phyloP scores from a whole-genome alignment of 768 basidiomycete species.

The Gelatoporia subvermispora region DNA sequence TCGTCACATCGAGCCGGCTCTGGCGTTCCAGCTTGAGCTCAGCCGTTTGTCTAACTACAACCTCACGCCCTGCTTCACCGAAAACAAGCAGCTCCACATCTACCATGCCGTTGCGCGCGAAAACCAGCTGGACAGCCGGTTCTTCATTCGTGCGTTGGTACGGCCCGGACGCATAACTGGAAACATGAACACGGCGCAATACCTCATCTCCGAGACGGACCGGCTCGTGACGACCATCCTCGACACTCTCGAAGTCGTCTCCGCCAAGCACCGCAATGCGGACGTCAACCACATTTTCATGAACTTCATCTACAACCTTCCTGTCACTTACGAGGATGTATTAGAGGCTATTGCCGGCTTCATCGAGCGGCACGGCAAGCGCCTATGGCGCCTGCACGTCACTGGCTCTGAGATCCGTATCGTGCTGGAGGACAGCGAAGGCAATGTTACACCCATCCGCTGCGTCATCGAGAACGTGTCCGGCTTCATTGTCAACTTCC shows the following conservation, averaged over 20 bases:
- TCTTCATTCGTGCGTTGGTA: slow-evolving; percentile 95
- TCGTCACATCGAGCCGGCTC: slow-evolving; percentile 96
- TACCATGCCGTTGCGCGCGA: slow-evolving; percentile 94
- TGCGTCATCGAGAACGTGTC: slow-evolving; percentile 98
- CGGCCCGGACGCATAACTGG: slow-evolving; percentile 93
- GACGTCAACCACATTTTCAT: slow-evolving; percentile 99
- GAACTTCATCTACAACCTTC: slow-evolving; percentile 97
- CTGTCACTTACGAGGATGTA: slow-evolving; percentile 94
- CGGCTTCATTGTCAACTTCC: slow-evolving; percentile 97
- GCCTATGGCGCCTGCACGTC: slow-evolving; percentile 96
- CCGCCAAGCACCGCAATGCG: slow-evolving; percentile 82
- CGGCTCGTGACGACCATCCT: slow-evolving; percentile 90
- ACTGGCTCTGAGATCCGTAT: slow-evolving; percentile 97
- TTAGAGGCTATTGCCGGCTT: slow-evolving; percentile 97
- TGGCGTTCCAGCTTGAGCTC: slow-evolving; percentile 97
- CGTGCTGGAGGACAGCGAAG: slow-evolving; percentile 89
- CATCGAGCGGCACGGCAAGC: slow-evolving; percentile 97
- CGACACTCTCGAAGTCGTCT: slow-evolving; percentile 93
- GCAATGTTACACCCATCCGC: slow-evolving; percentile 92
- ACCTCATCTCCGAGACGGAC: slow-evolving; percentile 97
- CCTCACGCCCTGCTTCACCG: slow-evolving; percentile 91
- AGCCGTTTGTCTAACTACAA: slow-evolving; percentile 96
- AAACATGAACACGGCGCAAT: slow-evolving; percentile 92
- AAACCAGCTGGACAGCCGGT: slow-evolving; percentile 95
- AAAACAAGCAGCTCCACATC: slow-evolving; percentile 96